phyloP scores from a whole-genome alignment of 2,329 filamentous ascomycete species.

The Aspergillus flavus region DNA sequence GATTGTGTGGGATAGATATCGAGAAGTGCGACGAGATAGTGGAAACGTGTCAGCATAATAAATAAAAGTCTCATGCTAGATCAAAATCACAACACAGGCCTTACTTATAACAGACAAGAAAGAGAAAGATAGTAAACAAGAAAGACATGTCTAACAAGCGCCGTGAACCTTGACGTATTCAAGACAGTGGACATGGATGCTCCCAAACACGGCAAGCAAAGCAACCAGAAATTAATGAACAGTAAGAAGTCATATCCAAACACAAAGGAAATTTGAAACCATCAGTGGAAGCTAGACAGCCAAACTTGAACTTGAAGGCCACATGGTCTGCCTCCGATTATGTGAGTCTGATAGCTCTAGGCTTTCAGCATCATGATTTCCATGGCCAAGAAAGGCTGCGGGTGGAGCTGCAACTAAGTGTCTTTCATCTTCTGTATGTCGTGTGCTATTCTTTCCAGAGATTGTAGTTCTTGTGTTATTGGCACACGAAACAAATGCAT shows the following conservation, averaged over 20 bases:
- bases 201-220: not conserved
- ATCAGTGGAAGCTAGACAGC: not conserved
- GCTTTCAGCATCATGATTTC: not conserved
- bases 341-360: not conserved
- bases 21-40: not conserved
- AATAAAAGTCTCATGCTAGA: not conserved
- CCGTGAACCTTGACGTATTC: too few relatives aligned
- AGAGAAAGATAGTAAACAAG: not conserved
- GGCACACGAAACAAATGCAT: not conserved
- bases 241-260: not conserved
- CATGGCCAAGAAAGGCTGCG: not conserved
- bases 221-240: not conserved
- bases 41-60: not conserved
- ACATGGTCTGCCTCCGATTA: not conserved
- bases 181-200: too few relatives aligned
- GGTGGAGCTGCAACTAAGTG: not conserved
- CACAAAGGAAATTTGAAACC: not conserved
- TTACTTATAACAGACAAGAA: not conserved
- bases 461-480: not conserved
- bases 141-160: not conserved
- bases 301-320: not conserved
- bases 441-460: not conserved
- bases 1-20: not conserved
- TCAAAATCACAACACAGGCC: not conserved
- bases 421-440: not conserved